Evolutionary conservation across 768 basidiomycete species (phyloP).

Genomic region (Coprinopsis strossmayeri): DNA sequence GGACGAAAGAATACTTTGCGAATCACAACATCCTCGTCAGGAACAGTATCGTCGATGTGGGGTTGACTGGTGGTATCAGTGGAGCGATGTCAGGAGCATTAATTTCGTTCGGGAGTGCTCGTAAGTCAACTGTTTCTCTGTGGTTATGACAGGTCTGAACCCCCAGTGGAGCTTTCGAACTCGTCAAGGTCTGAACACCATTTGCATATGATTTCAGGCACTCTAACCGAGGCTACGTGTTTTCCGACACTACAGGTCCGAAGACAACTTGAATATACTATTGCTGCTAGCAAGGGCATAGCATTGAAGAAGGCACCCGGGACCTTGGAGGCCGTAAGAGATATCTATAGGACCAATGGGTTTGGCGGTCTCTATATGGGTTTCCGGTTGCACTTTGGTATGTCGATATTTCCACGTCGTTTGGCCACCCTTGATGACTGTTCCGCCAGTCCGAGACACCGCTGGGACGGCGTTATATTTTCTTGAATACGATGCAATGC

Average conservation of each 20-base stretch:
- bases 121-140: slow-evolving; percentile 40
- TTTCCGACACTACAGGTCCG: no score
- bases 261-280: slow-evolving; percentile 87
- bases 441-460: slow-evolving; percentile 72
- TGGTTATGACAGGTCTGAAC: slow-evolving; percentile 1
- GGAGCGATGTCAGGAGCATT: slow-evolving; percentile 86
- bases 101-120: slow-evolving; percentile 85
- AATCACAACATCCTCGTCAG: slow-evolving; percentile 52
- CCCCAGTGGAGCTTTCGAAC: slow-evolving; percentile 65
- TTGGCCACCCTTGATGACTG: slow-evolving; percentile 4
- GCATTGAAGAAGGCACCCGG: slow-evolving; percentile 70
- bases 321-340: slow-evolving; percentile 70
- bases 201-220: no score
- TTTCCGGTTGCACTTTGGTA: slow-evolving; percentile 81
- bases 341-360: slow-evolving; percentile 65
- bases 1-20: slow-evolving; percentile 71
- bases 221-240: no score
- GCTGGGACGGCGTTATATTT: slow-evolving; percentile 89
- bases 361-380: slow-evolving; percentile 72
- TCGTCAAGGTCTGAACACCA: slow-evolving; percentile 69
- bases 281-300: slow-evolving; percentile 74
- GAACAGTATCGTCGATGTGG: slow-evolving; percentile 59
- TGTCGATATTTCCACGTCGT: slow-evolving; percentile 17
- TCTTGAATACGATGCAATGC: slow-evolving; percentile 88
- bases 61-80: slow-evolving; percentile 71